phyloP scores from a whole-genome alignment of 441 rosid genomes.

The Pelargonium cotyledonis region DNA sequence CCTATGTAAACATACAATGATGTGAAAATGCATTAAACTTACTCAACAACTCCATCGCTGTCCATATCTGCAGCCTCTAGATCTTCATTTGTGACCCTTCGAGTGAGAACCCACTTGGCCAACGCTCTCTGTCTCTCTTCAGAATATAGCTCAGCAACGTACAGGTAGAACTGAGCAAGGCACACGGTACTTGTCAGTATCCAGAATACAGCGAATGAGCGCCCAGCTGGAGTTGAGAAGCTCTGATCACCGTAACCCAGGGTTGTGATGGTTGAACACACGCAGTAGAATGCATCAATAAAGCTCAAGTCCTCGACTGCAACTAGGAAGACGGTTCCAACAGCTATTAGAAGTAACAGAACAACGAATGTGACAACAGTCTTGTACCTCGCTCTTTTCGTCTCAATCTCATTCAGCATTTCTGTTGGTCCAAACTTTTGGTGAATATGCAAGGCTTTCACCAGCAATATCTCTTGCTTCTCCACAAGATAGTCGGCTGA shows the following conservation, averaged over 20 bases:
- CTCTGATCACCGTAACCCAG: constrained; percentile 72
- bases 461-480: constrained; percentile 63
- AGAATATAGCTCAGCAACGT: constrained; percentile 47
- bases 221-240: constrained; percentile 46
- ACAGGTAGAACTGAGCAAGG: constrained; percentile 53
- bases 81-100: constrained; percentile 44
- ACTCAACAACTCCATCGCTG: constrained; percentile 57
- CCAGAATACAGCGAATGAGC: constrained; percentile 57
- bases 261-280: constrained; percentile 66
- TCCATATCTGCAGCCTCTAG: constrained; percentile 78
- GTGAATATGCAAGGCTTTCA: constrained; percentile 41
- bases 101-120: constrained; percentile 59
- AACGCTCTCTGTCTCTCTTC: constrained; percentile 48
- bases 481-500: constrained; percentile 72
- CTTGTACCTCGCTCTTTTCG: constrained; percentile 45
- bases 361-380: constrained; percentile 32
- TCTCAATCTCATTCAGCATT: constrained; percentile 44
- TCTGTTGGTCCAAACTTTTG: constrained; percentile 34
- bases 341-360: constrained; percentile 34
- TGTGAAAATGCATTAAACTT: constrained; percentile 22
- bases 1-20: too few relatives aligned
- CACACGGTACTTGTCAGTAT: constrained; percentile 50
- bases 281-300: constrained; percentile 59
- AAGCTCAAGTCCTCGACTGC: constrained; percentile 33
- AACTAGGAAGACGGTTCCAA: constrained; percentile 41